Evolutionary conservation across 148 eudicot species (phyloP).

Genomic region (Chenopodium berlandieri): DNA sequence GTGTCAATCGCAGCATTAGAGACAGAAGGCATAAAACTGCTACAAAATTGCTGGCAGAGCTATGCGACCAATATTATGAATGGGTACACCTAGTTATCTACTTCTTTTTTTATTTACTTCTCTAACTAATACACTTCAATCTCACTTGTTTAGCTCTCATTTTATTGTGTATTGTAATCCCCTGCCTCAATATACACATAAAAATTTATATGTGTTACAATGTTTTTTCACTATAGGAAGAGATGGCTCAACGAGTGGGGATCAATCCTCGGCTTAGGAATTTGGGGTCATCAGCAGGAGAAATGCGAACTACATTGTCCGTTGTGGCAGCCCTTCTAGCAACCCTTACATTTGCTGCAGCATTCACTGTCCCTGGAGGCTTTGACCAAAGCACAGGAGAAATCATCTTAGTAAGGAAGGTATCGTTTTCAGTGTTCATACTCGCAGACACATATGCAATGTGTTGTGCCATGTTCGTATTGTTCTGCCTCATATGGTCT

Average conservation of each 20-base stretch:
- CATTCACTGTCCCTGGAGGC: slow-evolving; percentile 27
- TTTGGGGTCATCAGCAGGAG: slow-evolving; percentile 3
- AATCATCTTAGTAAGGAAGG: slow-evolving; percentile 5
- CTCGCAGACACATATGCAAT: slow-evolving; percentile 9
- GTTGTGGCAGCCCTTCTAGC: slow-evolving; percentile 28
- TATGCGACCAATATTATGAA: slow-evolving; percentile 4
- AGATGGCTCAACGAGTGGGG: slow-evolving; percentile 13
- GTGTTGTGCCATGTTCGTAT: slow-evolving; percentile 19
- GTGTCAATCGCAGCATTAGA: slow-evolving; percentile 5
- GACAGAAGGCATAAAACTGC: slow-evolving; percentile 21
- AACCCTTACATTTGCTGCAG: slow-evolving; percentile 27
- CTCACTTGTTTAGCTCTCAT: no score
- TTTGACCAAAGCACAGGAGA: slow-evolving; percentile 12
- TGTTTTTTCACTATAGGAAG: background rate
- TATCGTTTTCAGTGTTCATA: slow-evolving; percentile 14
- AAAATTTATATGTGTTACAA: background rate
- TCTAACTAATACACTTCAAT: no score
- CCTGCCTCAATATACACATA: no score
- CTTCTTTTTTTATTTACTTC: no score
- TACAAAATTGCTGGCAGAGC: slow-evolving; percentile 17
- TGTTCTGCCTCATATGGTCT: slow-evolving; percentile 18
- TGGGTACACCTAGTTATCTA: slow-evolving; percentile 13
- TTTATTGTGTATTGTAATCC: no score
- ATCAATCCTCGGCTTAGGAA: slow-evolving; percentile 14
- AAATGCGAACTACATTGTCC: slow-evolving; percentile 18